Base-by-base conservation (phyloP, 1,284 basidiomycete genomes). In the Uromyces viciae-fabae region DNA sequence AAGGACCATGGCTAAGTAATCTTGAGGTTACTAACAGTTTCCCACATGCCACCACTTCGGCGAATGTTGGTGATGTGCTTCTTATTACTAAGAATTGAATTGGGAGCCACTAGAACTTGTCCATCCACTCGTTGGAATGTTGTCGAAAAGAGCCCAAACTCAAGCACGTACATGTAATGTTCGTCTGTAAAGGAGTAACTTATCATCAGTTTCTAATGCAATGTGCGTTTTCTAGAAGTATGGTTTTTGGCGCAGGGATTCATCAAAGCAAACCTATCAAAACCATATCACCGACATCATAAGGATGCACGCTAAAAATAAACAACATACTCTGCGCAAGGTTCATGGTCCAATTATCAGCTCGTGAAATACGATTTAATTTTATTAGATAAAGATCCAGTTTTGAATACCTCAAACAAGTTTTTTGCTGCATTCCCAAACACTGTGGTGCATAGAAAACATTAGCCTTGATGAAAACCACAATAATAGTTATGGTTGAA, bases 401-500 rank as follows among this genome's bases (percentile, higher is more conserved):
- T 75, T 36, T 3, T 31, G 46, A 14, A 11, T 31, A 91, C 92
- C 87, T 93, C 92, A 83, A 94, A 94, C 7, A 94, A 86, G 2
- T 90, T 91, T 84, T 92, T 91, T 7, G 93, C 93, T 7, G 92
- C 92, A 85, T 93, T 91, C 3, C 92, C 92, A 83, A 93, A 94
- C 77, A 85, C 83, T 82, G 19, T 17, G 0, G 5, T 4, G 43
- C 46, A 33, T 22, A 42, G 1, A 4, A 8, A 58, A 46, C 19
- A 28, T 36, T 22, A 22, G 28, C 7, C 28, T 1, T 5, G 22
- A n/a, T 58, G 22, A 33, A 14, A 22, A 40, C 19, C 33, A 75
- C 56, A 38, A 82, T 69, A 82, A 93, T 89, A 87, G 93, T 92
- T 14, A 91, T 92, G 84, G 92, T 92, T 11, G 91, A 91, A 68